Evolutionary conservation across 2,329 filamentous ascomycete genomes (phyloP), one percentile per base, ranked within the genome.

Genomic region (Aspergillus sp.): DNA sequence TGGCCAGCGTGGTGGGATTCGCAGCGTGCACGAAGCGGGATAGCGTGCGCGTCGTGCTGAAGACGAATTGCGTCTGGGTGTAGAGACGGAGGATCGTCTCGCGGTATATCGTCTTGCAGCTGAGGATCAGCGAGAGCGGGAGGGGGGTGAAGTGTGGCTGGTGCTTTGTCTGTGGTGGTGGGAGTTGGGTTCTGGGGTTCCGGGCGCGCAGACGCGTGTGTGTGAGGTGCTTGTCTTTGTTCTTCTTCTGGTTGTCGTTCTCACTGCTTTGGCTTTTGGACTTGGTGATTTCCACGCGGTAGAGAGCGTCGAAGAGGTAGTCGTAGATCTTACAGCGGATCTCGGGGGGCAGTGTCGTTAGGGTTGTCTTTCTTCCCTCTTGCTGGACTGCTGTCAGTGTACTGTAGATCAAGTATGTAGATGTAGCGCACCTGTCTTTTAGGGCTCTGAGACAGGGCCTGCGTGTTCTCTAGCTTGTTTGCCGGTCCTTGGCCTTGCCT

Each of bases 1-100:
- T 66, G 0, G 75, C 75, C 0, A 80, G 71, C 75, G 76, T 79
- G 54, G 77, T 79, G 45, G 19, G 19, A 19, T 19, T 19, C 19
- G 78, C 68, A 3, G 55, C 56, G 7, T 67, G 60, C 2, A 76
- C 53, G 9, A 60, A 59, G 5, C 46, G 47, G 4, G 41, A 26
- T 6, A 53, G 42, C 4, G 53, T 35, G 8, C 51, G 52, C 4
- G 54, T 44, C 2, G 52, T 50, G 8, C 35, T 41, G 40, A 60
- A 59, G 29, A 60, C 49, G 41, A 60, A 60, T 27, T 60, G 57
- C 6, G 51, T 56, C 12, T 41, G 53, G 2, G 51, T 48, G 66
- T 85, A 88, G 62, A 87, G 85, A 51, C 76, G 72, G 54, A 82
- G 75, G 0, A 79, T 77, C 1, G 83, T 80, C 63, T 88, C 85